Base-by-base conservation (phyloP, 768 basidiomycete genomes). In the Tricholoma flavovirens region DNA sequence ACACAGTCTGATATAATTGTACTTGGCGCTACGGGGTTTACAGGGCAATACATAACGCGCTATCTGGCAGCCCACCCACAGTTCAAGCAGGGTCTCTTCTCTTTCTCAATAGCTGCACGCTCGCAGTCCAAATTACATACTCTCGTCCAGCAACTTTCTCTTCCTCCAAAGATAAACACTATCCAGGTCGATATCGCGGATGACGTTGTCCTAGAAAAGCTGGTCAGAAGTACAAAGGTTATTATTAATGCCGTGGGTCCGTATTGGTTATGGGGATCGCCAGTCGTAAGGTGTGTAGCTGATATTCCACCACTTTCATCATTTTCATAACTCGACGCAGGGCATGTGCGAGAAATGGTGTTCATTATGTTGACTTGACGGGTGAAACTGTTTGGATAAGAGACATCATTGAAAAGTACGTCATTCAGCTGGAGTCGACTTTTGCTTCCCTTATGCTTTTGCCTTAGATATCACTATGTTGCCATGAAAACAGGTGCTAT, bases 311-410 rank as follows among this genome's bases (percentile, higher is more conserved):
- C 9, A n/a, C 15, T 24, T 22, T 42, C 40, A 6, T 56, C 24
- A 15, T 54, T 58, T 17, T 40, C 5, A 33, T 4, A 30, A n/a
- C 10, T 22, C 10, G 51, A 11, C 30, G 0, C 53, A 89, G 81
- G 55, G 86, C 88, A 4, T 96, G 93, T 59, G 88, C 86, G 4
- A 73, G 73, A 33, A 73, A 87, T 56, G 86, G 88, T 5, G 79
- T 82, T 6, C 91, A 95, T 69, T 96, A 96, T 66, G 83, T 93
- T 24, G 95, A 98, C 69, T 73, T 94, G 32, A 83, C 87, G 1
- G 87, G 88, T 7, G 93, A 95, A 67, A 70, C 78, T 0, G 71
- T 75, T 2, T 93, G 86, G 83, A 78, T 88, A 46, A 72, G 71
- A 58, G 71, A 82, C 12, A 85, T 91, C 50, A 82, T 90, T 48